phyloP scores from a whole-genome alignment of 2,329 filamentous ascomycete genomes.

The Neonectria ditissima region DNA sequence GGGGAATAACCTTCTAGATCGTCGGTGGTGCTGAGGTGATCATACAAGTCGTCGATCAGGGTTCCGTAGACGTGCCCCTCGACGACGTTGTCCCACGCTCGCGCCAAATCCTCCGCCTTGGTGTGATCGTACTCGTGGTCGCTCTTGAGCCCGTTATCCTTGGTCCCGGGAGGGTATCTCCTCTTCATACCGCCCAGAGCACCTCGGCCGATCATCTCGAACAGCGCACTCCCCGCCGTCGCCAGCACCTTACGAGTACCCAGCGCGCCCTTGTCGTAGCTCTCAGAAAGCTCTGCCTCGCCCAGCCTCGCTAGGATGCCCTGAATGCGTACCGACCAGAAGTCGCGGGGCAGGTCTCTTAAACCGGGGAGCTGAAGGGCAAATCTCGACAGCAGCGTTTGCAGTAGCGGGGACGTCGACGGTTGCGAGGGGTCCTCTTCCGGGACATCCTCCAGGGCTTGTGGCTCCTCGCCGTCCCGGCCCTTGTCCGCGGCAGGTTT shows the following conservation, averaged over 20 bases:
- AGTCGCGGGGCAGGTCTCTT: constrained; percentile 69
- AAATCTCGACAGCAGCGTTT: constrained; percentile 74
- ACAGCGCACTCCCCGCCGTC: constrained; percentile 75
- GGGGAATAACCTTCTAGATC: constrained; percentile 73
- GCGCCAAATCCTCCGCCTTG: constrained; percentile 69
- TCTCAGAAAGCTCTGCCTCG: constrained; percentile 79
- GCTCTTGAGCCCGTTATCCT: constrained; percentile 1
- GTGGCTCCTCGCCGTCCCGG: constrained; percentile 1
- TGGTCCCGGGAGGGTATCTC: constrained; percentile 4
- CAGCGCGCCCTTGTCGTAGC: constrained; percentile 82
- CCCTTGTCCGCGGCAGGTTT: constrained; percentile 5
- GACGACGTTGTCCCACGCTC: constrained; percentile 75
- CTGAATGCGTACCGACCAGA: constrained; percentile 73
- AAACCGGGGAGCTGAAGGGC: constrained; percentile 75
- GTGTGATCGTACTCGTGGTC: constrained; percentile 65
- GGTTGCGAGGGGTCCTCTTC: constrained; percentile 41
- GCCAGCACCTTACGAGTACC: constrained; percentile 81
- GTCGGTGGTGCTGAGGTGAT: constrained; percentile 68
- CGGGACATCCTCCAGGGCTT: constrained; percentile 27
- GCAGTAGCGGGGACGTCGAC: constrained; percentile 73
- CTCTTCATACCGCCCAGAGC: constrained; percentile 66
- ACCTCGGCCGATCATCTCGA: constrained; percentile 77
- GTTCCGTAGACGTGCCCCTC: constrained; percentile 76
- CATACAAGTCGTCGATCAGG: constrained; percentile 73
- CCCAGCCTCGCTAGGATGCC: constrained; percentile 71